A percentile compares a stretch with the other conserved stretches of the same genome.
Conservation (phyloP, 768 basidiomycete species). For the Termitomyces eurrhizus region DNA sequence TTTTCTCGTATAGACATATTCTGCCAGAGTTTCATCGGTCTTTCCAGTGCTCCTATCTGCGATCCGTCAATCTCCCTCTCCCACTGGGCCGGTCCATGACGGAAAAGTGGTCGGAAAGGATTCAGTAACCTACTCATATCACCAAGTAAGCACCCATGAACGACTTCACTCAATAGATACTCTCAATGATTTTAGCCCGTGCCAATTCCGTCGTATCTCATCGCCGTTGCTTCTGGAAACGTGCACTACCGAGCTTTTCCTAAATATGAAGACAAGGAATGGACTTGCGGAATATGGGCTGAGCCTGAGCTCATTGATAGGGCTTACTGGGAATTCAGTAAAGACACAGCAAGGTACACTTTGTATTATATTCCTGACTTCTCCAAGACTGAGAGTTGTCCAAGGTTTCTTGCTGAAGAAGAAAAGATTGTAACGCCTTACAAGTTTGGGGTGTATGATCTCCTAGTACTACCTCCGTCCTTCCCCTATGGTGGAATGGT, state of each 20-base stretch:
- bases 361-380: neutral
- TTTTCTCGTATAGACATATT: slow-evolving; percentile 57
- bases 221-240: slow-evolving; percentile 88
- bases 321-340: slow-evolving; percentile 84
- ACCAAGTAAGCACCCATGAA: slow-evolving; percentile 55
- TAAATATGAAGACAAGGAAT: slow-evolving; percentile 54
- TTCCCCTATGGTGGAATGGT: slow-evolving; percentile 94
- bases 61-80: slow-evolving; percentile 70
- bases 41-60: slow-evolving; percentile 88
- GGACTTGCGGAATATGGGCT: slow-evolving; percentile 88
- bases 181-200: slow-evolving; percentile 47
- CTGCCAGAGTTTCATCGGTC: slow-evolving; percentile 71
- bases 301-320: slow-evolving; percentile 80
- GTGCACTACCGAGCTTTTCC: slow-evolving; percentile 69
- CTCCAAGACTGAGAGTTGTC: neutral
- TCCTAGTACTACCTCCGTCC: slow-evolving; percentile 83
- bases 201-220: slow-evolving; percentile 87
- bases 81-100: slow-evolving; percentile 64
- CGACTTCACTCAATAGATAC: neutral
- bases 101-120: slow-evolving; percentile 76
- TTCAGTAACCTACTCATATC: slow-evolving; percentile 67
- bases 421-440: slow-evolving; percentile 77
- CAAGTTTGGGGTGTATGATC: slow-evolving; percentile 83
- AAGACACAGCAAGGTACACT: slow-evolving; percentile 73
- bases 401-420: slow-evolving; percentile 71